phyloP scores from a whole-genome alignment of 768 basidiomycete genomes.

The Calocybe cyanea region DNA sequence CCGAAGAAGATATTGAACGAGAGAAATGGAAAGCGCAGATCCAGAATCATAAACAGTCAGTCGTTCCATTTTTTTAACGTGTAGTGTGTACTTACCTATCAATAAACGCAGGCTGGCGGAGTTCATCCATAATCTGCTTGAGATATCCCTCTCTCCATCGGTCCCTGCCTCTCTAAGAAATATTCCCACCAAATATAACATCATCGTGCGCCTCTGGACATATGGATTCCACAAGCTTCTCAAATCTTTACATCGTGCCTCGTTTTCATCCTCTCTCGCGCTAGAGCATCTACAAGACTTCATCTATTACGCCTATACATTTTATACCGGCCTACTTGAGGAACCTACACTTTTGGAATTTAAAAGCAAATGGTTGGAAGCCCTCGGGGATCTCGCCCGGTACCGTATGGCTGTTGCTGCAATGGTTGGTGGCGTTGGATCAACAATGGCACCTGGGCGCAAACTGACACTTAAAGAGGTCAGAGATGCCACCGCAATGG shows the following conservation, averaged over 20 bases:
- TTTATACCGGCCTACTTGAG: constrained; percentile 88
- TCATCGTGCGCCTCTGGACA: constrained; percentile 91
- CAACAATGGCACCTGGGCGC: constrained; percentile 24
- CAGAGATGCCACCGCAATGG: constrained; percentile 36
- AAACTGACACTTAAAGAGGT: constrained; percentile 55
- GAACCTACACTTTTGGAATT: constrained; percentile 68
- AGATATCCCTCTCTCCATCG: constrained; percentile 79
- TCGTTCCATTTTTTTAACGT: constrained; percentile 11
- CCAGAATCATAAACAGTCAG: constrained; percentile 81
- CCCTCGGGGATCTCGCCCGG: constrained; percentile 91
- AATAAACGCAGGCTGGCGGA: constrained; percentile 92
- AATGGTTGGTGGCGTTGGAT: constrained; percentile 53
- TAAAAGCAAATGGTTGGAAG: constrained; percentile 89
- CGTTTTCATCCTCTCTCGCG: constrained; percentile 63
- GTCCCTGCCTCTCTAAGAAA: constrained; percentile 87
- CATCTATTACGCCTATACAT: constrained; percentile 92
- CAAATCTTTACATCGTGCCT: constrained; percentile 84
- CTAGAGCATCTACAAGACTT: constrained; percentile 93
- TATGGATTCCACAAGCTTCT: constrained; percentile 87
- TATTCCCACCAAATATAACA: constrained; percentile 93
- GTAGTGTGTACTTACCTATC: neutral
- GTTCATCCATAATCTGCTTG: constrained; percentile 82
- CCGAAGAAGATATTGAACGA: constrained; percentile 58
- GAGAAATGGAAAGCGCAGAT: constrained; percentile 75
- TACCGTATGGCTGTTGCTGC: constrained; percentile 97